Evolutionary conservation across 495 filamentous ascomycete genomes (phyloP).

Genomic region (Parathielavia hyrcaniae): DNA sequence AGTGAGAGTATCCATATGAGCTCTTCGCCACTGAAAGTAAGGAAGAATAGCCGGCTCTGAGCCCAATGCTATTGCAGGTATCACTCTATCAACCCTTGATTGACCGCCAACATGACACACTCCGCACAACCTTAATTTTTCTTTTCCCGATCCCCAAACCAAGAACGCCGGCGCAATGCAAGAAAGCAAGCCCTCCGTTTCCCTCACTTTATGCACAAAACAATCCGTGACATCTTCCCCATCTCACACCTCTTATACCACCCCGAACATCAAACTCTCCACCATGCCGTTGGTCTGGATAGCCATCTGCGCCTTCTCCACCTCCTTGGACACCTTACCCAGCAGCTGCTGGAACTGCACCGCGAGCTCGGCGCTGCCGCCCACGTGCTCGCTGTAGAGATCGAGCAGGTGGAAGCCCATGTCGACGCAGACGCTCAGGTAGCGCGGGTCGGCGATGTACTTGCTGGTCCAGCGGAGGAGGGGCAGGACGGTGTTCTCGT

Average conservation of each 20-base stretch:
- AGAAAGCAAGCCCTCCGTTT: neutral
- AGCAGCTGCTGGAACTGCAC: conserved; percentile 57
- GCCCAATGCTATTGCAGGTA: conserved; percentile 2
- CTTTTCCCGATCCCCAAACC: conserved; percentile 1
- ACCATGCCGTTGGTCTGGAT: conserved; percentile 77
- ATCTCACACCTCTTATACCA: conserved; percentile 1
- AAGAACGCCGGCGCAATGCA: conserved; percentile 20
- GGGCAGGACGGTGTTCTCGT: conserved; percentile 73
- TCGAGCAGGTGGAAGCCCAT: conserved; percentile 73
- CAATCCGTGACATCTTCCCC: neutral
- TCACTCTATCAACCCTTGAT: conserved; percentile 8
- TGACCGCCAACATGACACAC: neutral
- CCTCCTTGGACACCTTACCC: conserved; percentile 62
- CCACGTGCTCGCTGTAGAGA: conserved; percentile 76
- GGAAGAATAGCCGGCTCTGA: too few relatives aligned
- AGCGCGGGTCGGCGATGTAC: conserved; percentile 70
- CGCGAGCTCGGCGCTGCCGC: conserved; percentile 66
- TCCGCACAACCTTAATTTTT: conserved; percentile 6
- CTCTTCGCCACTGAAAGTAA: too few relatives aligned
- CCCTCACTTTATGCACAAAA: neutral
- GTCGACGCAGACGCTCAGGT: conserved; percentile 70
- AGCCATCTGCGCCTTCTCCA: conserved; percentile 74
- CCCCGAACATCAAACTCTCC: conserved; percentile 57
- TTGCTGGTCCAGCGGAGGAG: conserved; percentile 76
- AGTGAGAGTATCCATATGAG: too few relatives aligned